Percentiles rank a stretch among this genome's conserved stretches.
Evolutionary conservation across 2,329 filamentous ascomycete genomes (phyloP).

Genomic region (Diplodia corticola): DNA sequence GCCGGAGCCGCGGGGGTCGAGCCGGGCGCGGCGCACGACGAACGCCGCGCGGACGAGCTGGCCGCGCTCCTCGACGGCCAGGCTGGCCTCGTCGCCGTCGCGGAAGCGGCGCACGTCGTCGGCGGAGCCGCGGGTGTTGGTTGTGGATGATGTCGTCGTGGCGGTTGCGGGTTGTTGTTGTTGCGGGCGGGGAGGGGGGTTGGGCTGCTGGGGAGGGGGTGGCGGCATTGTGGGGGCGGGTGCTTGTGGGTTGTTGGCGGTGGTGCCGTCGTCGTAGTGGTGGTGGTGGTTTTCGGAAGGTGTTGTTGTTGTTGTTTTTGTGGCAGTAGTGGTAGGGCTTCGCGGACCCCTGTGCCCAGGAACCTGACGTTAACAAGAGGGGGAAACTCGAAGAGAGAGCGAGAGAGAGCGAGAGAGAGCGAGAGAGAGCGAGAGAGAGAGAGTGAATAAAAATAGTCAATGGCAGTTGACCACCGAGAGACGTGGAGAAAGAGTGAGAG

Average conservation of each 20-base stretch:
- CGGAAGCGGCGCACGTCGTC: slow-evolving; percentile 10
- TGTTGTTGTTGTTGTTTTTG: not conserved
- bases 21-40: slow-evolving; percentile 2
- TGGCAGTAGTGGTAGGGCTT: not conserved
- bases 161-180: too few relatives aligned
- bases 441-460: not conserved
- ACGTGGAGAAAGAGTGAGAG: not conserved
- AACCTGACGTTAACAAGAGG: not conserved
- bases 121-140: not conserved
- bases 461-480: not conserved
- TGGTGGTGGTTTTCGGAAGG: not conserved
- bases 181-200: not conserved
- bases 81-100: slow-evolving; percentile 11
- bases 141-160: too few relatives aligned
- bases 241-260: not conserved
- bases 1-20: not conserved
- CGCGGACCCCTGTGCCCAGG: not conserved
- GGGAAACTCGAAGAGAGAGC: not conserved
- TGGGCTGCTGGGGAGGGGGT: too few relatives aligned
- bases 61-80: slow-evolving; percentile 11
- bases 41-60: not conserved
- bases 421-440: not conserved
- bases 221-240: too few relatives aligned
- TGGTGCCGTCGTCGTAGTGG: not conserved
- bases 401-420: not conserved